Percentiles rank a stretch among this genome's conserved stretches.
Conservation (phyloP, 2,329 filamentous ascomycete species). For the Pseudofabraea citricarpa region DNA sequence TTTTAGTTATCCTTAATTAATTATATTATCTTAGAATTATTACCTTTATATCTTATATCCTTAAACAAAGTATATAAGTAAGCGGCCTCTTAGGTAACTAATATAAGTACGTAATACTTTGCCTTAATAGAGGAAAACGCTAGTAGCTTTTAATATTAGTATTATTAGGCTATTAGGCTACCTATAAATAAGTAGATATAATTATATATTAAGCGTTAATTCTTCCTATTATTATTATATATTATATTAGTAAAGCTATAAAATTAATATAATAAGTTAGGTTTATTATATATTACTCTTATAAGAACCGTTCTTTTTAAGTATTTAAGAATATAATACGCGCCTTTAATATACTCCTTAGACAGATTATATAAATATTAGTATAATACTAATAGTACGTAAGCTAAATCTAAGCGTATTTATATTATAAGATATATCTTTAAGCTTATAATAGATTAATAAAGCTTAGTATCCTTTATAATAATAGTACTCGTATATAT, state of each 20-base stretch:
- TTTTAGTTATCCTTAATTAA: neutral
- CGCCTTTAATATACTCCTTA: neutral
- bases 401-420: neutral
- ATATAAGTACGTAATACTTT: neutral
- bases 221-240: no score
- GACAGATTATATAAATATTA: neutral
- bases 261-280: no score
- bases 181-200: neutral
- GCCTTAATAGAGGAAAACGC: neutral
- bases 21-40: neutral
- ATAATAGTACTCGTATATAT: neutral
- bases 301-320: neutral
- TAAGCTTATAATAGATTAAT: neutral
- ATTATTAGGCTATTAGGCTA: neutral
- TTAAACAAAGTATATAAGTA: neutral
- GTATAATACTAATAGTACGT: neutral
- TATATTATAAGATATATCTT: neutral
- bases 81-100: neutral
- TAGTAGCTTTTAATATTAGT: neutral
- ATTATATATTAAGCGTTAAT: neutral
- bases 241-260: no score
- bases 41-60: neutral
- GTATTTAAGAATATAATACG: neutral
- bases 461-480: neutral
- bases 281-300: neutral